These are phyloP conservation scores for Tagetes patula DNA, from an alignment of 129 eudicot genomes.

Conservation along the genomic window DNA sequence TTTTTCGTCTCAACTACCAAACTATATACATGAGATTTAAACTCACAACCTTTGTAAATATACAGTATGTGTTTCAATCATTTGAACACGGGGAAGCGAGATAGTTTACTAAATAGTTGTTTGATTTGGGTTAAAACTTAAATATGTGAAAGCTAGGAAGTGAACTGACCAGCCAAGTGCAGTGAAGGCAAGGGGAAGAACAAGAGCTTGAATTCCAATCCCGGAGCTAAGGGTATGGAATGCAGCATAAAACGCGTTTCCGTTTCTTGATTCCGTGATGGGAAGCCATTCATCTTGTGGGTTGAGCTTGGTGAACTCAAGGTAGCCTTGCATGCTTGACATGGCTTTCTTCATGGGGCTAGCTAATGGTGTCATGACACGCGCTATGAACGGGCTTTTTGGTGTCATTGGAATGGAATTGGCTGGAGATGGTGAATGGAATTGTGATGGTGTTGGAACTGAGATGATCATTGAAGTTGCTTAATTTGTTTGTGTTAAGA, in stretches of 20 bases:
- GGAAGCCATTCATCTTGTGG: constrained; percentile 94
- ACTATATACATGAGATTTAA: not conserved
- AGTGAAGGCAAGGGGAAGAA: constrained; percentile 79
- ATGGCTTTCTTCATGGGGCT: constrained; percentile 68
- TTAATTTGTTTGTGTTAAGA: constrained; percentile 12
- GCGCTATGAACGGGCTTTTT: constrained; percentile 43
- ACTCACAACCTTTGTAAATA: not conserved
- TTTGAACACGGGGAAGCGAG: not conserved
- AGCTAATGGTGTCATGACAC: constrained; percentile 55
- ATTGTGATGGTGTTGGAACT: constrained; percentile 24
- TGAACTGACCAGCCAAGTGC: constrained; percentile 65
- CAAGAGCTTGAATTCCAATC: constrained; percentile 75
- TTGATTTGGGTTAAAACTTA: not conserved
- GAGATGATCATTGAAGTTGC: constrained; percentile 18
- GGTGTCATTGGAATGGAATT: constrained; percentile 47
- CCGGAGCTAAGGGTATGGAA: constrained; percentile 81
- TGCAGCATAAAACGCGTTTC: constrained; percentile 73
- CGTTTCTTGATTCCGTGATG: constrained; percentile 77
- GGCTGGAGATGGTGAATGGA: constrained; percentile 34
- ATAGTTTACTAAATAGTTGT: not conserved
- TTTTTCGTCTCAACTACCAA: not conserved
- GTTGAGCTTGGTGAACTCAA: constrained; percentile 62
- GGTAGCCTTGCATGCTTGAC: constrained; percentile 53
- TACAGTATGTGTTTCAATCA: not conserved
- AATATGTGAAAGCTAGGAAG: not conserved